A percentile compares a stretch with the other conserved stretches of the same genome.
These are phyloP conservation scores for Trichosporon asahii DNA, from an alignment of 1,284 basidiomycete genomes.

Conservation along the genomic window DNA sequence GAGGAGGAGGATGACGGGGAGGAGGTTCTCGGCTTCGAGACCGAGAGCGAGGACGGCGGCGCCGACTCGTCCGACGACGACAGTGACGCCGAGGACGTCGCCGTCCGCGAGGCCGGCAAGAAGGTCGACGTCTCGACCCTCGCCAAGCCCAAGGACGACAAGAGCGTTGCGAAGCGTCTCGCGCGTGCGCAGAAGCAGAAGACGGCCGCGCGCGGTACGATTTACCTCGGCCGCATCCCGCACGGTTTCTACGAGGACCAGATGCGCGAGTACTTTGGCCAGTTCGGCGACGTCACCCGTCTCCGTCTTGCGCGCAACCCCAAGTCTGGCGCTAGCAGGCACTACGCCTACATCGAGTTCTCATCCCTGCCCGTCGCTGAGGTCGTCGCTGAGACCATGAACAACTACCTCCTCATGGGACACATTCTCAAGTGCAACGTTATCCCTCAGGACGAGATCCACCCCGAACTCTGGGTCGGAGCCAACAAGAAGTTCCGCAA, in stretches of 20 bases:
- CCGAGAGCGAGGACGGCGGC: slow-evolving; percentile 54
- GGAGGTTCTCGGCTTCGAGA: slow-evolving; percentile 65
- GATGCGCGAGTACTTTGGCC: slow-evolving; percentile 86
- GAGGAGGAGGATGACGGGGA: slow-evolving; percentile 44
- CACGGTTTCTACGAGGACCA: slow-evolving; percentile 97
- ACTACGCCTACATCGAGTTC: slow-evolving; percentile 97
- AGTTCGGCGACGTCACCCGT: slow-evolving; percentile 89
- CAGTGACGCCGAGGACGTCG: slow-evolving; percentile 58
- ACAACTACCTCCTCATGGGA: slow-evolving; percentile 95
- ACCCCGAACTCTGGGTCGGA: slow-evolving; percentile 94
- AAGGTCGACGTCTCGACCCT: slow-evolving; percentile 64
- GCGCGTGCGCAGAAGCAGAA: slow-evolving; percentile 75
- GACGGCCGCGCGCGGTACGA: slow-evolving; percentile 66
- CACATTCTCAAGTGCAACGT: slow-evolving; percentile 84
- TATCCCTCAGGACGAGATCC: slow-evolving; percentile 80
- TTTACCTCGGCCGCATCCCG: slow-evolving; percentile 87
- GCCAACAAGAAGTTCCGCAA: slow-evolving; percentile 84
- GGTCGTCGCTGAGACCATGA: slow-evolving; percentile 97
- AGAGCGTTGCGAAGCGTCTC: slow-evolving; percentile 70
- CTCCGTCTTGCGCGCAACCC: slow-evolving; percentile 89
- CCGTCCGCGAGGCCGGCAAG: slow-evolving; percentile 43
- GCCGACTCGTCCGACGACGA: slow-evolving; percentile 81
- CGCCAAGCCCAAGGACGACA: slow-evolving; percentile 70
- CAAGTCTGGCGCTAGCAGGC: slow-evolving; percentile 93
- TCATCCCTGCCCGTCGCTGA: slow-evolving; percentile 80